Evolutionary conservation across 148 eudicot species (phyloP).

Genomic region (Cornus controversa): DNA sequence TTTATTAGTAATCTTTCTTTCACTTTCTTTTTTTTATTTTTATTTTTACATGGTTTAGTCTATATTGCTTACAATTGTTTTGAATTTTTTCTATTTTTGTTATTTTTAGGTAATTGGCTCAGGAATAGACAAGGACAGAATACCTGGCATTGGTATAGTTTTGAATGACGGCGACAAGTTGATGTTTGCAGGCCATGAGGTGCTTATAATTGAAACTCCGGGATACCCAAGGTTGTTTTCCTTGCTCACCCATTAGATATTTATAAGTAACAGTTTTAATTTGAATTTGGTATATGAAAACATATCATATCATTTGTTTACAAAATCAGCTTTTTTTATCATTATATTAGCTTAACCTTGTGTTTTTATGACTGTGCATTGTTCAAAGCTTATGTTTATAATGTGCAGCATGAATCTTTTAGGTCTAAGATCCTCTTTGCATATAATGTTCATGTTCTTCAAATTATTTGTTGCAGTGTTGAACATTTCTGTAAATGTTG

Average conservation of each 20-base stretch:
- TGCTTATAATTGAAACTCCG: slow-evolving; percentile 75
- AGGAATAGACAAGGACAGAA: slow-evolving; percentile 63
- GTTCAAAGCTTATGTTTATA: not conserved
- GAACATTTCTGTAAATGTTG: no score
- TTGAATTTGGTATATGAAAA: not conserved
- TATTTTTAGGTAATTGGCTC: slow-evolving; percentile 74
- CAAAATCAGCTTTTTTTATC: not conserved
- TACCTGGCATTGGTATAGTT: slow-evolving; percentile 84
- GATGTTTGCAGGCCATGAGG: slow-evolving; percentile 96
- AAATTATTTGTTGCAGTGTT: no score
- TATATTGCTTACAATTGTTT: not conserved
- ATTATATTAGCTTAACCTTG: not conserved
- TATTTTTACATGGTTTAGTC: not conserved
- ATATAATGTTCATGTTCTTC: no score
- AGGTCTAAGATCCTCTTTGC: no score
- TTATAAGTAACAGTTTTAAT: not conserved
- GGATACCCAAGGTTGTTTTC: slow-evolving; percentile 72
- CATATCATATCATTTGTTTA: not conserved
- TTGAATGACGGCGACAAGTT: slow-evolving; percentile 83
- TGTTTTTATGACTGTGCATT: not conserved
- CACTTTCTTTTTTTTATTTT: not conserved
- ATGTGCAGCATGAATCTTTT: no score
- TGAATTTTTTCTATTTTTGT: not conserved
- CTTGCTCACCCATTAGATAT: not conserved
- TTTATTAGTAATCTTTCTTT: not conserved